These are phyloP conservation scores for Durotheca rogersii DNA, from an alignment of 495 filamentous ascomycete species.

Conservation along the genomic window DNA sequence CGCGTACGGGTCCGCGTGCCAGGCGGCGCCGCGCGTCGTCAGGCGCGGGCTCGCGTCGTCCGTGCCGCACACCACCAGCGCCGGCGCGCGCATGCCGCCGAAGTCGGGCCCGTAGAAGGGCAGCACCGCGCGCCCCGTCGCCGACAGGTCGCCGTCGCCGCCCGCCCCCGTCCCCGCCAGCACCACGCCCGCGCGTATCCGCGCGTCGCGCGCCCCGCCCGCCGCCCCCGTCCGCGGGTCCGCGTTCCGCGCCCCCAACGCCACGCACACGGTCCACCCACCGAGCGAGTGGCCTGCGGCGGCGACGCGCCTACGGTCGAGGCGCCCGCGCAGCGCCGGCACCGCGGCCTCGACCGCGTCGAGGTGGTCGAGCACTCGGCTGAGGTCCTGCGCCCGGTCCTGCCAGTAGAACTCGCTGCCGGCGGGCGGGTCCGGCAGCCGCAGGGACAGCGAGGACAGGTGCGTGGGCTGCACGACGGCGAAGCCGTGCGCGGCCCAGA, in stretches of 20 bases:
- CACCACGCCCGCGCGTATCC: slow-evolving; percentile 45
- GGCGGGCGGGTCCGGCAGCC: slow-evolving; percentile 28
- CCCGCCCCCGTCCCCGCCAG: slow-evolving; percentile 38
- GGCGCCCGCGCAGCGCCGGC: slow-evolving; percentile 37
- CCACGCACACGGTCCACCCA: slow-evolving; percentile 37
- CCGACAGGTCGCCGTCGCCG: slow-evolving; percentile 28
- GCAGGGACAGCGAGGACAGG: slow-evolving; percentile 40
- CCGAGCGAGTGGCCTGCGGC: slow-evolving; percentile 48
- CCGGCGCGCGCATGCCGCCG: slow-evolving; percentile 39
- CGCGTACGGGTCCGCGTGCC: slow-evolving; percentile 44
- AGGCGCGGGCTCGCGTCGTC: slow-evolving; percentile 41
- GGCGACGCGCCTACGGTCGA: slow-evolving; percentile 41
- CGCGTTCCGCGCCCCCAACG: slow-evolving; percentile 41
- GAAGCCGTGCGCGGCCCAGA: slow-evolving; percentile 51
- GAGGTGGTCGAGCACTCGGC: slow-evolving; percentile 40
- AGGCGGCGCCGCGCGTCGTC: slow-evolving; percentile 40
- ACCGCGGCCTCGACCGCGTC: slow-evolving; percentile 38
- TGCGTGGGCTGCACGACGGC: slow-evolving; percentile 51
- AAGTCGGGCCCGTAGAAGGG: slow-evolving; percentile 41
- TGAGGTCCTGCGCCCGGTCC: slow-evolving; percentile 42
- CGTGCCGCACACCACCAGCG: slow-evolving; percentile 44
- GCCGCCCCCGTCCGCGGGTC: slow-evolving; percentile 32
- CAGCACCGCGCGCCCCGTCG: slow-evolving; percentile 22
- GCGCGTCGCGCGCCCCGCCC: slow-evolving; percentile 21
- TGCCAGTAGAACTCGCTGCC: slow-evolving; percentile 38